phyloP scores from a whole-genome alignment of 257 asterid genomes.

The Rauvolfia tetraphylla region DNA sequence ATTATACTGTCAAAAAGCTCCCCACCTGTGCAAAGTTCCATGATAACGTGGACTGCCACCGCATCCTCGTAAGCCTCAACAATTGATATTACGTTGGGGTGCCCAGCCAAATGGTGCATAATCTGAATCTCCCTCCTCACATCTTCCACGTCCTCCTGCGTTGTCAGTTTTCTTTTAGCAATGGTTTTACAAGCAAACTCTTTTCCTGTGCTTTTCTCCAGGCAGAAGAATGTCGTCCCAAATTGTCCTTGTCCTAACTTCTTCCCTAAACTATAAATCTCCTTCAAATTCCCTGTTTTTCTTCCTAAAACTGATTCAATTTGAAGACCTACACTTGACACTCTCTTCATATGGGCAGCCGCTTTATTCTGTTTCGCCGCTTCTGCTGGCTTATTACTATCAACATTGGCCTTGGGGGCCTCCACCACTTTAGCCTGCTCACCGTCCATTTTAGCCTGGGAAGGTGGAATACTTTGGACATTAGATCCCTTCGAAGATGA shows the following conservation, averaged over 20 bases:
- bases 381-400: constrained; percentile 20
- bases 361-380: constrained; percentile 25
- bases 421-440: neutral
- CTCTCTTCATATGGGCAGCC: constrained; percentile 39
- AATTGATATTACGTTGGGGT: constrained; percentile 57
- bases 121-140: constrained; percentile 88
- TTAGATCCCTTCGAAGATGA: neutral
- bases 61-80: constrained; percentile 82
- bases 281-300: constrained; percentile 66
- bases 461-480: neutral
- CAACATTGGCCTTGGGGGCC: constrained; percentile 13
- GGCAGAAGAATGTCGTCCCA: constrained; percentile 69
- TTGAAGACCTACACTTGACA: constrained; percentile 61
- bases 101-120: constrained; percentile 82
- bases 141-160: constrained; percentile 76
- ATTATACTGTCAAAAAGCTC: constrained; percentile 87
- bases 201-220: constrained; percentile 50
- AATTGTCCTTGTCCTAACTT: constrained; percentile 86
- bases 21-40: constrained; percentile 85
- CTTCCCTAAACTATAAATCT: constrained; percentile 51
- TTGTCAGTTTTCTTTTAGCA: constrained; percentile 63
- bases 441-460: constrained; percentile 2
- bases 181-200: constrained; percentile 82
- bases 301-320: constrained; percentile 69
- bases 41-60: constrained; percentile 74